These are phyloP conservation scores for Sporothrix luriei DNA, from an alignment of 2,329 filamentous ascomycete species.

Conservation along the genomic window DNA sequence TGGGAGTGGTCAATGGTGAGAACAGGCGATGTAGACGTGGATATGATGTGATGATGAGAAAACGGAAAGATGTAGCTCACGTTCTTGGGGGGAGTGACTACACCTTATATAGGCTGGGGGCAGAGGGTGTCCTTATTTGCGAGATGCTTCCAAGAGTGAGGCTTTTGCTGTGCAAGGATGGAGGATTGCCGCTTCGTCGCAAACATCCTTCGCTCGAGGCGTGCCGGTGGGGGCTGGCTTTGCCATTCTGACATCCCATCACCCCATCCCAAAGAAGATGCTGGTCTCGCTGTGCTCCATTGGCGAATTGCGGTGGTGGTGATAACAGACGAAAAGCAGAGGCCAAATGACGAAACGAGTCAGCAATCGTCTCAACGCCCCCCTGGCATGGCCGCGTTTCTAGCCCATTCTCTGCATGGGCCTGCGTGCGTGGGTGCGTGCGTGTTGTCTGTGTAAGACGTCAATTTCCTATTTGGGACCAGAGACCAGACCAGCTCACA, in stretches of 20 bases:
- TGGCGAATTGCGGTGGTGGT: conserved; percentile 15
- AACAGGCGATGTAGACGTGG: conserved; percentile 16
- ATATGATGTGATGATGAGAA: conserved; percentile 28
- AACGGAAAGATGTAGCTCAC: conserved; percentile 18
- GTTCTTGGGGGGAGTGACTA: conserved; percentile 15
- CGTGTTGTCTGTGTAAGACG: conserved; percentile 20
- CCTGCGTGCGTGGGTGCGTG: neutral
- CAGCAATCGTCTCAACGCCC: conserved; percentile 20
- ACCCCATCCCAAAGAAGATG: neutral
- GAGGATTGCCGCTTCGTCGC: neutral
- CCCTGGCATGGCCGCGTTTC: conserved; percentile 23
- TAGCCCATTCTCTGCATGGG: conserved; percentile 12
- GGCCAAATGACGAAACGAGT: conserved; percentile 6
- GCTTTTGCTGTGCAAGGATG: conserved; percentile 21
- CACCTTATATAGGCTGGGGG: conserved; percentile 26
- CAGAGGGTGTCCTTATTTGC: neutral
- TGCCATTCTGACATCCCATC: conserved; percentile 19
- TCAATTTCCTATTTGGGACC: conserved; percentile 22
- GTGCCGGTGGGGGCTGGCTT: conserved; percentile 23
- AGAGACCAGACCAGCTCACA: conserved; percentile 4
- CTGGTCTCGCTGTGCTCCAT: neutral
- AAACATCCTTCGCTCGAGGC: conserved; percentile 18
- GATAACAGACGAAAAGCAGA: conserved; percentile 15
- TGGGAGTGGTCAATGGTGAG: neutral
- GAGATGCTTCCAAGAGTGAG: neutral